Evolutionary conservation across 2,329 filamentous ascomycete species (phyloP).

Genomic region (Periconia digitata): DNA sequence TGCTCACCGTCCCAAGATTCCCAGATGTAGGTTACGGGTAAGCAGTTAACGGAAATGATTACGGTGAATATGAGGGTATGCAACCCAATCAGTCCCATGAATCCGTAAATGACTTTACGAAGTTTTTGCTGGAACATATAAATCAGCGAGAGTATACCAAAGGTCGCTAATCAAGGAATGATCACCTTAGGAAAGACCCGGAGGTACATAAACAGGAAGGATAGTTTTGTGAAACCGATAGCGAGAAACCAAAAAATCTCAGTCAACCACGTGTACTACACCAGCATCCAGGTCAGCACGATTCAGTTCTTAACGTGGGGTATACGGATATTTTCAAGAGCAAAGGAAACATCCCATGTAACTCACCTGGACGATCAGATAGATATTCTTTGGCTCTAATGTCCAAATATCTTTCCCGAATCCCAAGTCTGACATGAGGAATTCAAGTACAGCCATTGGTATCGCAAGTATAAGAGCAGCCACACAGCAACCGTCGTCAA

Average conservation of each 20-base stretch:
- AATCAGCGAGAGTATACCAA: no score
- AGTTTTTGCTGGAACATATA: constrained; percentile 15
- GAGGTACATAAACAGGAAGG: constrained; percentile 28
- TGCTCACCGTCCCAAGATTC: constrained; percentile 28
- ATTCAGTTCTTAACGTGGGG: no score
- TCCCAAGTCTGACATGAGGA: constrained; percentile 28
- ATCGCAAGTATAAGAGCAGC: constrained; percentile 10
- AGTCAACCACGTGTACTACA: constrained; percentile 33
- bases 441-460: constrained; percentile 15
- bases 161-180: constrained; percentile 44
- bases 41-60: constrained; percentile 28
- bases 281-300: constrained; percentile 27
- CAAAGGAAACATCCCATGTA: no score
- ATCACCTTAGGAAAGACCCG: constrained; percentile 37
- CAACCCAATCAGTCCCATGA: constrained; percentile 19
- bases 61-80: constrained; percentile 21
- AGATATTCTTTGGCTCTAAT: constrained; percentile 44
- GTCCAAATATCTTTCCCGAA: constrained; percentile 57
- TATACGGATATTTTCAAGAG: no score
- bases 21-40: constrained; percentile 35
- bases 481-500: constrained; percentile 17
- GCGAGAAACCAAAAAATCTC: constrained; percentile 32
- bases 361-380: constrained; percentile 37
- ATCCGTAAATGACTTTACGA: constrained; percentile 9
- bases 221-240: constrained; percentile 25